phyloP scores from a whole-genome alignment of 2,329 filamentous ascomycete genomes.

The Beauveria varroae region DNA sequence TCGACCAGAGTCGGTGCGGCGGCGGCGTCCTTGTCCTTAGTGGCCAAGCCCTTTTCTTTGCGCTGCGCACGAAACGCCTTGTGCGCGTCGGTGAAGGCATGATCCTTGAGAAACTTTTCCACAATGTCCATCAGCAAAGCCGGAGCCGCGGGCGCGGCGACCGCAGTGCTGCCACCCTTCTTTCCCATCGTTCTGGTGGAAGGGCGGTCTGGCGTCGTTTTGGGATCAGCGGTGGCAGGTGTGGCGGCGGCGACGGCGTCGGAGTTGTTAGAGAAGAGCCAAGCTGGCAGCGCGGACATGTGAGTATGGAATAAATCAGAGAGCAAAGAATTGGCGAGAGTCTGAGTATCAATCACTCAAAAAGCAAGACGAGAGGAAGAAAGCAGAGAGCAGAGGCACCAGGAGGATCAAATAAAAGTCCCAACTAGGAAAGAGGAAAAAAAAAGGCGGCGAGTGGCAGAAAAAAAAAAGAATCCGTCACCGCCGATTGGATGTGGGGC shows the following conservation, averaged over 20 bases:
- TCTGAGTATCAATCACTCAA: not conserved
- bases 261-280: conserved; percentile 37
- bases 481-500: conserved; percentile 8
- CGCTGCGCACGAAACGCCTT: conserved; percentile 35
- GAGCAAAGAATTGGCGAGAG: no score
- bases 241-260: conserved; percentile 18
- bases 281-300: conserved; percentile 33
- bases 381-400: not conserved
- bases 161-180: conserved; percentile 20
- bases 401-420: not conserved
- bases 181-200: conserved; percentile 27
- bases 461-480: conserved; percentile 1
- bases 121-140: conserved; percentile 59
- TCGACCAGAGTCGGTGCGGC: conserved; percentile 32
- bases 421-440: not conserved
- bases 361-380: not conserved
- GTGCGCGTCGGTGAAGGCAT: conserved; percentile 56
- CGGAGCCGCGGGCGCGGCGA: conserved; percentile 33
- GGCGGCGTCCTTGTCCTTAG: conserved; percentile 15
- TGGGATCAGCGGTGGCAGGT: conserved; percentile 11
- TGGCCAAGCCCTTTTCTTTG: conserved; percentile 42
- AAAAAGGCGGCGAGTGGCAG: not conserved
- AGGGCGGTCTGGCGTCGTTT: conserved; percentile 7
- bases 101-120: conserved; percentile 56
- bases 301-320: not conserved